Percentiles rank a stretch among this genome's conserved stretches.
phyloP scores from a whole-genome alignment of 345 rosid genomes.

The Erodium maritimum region DNA sequence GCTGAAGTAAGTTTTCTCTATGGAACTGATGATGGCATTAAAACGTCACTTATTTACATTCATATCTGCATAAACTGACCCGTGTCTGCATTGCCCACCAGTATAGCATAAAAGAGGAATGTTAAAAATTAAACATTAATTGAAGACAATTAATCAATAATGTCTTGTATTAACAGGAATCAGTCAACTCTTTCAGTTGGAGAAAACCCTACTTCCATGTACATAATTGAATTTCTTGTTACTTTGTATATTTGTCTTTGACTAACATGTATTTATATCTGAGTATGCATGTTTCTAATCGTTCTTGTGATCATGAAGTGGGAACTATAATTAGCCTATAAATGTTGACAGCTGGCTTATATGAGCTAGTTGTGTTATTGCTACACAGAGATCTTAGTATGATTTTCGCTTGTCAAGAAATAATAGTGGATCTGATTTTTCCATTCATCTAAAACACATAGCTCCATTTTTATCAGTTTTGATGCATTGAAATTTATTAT shows the following conservation, averaged over 20 bases:
- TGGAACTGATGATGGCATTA: background rate
- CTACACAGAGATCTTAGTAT: background rate
- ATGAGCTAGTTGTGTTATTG: background rate
- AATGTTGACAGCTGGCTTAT: background rate
- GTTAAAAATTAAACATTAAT: background rate
- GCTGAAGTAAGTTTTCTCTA: conserved; percentile 50
- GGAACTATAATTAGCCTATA: background rate
- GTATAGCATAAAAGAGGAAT: no score
- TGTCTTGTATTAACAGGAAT: background rate
- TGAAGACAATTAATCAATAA: no score
- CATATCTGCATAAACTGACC: background rate
- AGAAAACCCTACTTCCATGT: background rate
- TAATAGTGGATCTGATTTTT: background rate
- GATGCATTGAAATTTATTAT: background rate
- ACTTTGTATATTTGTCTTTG: background rate
- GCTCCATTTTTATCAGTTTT: background rate
- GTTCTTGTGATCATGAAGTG: background rate
- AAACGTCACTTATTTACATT: conserved; percentile 3
- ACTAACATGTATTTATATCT: background rate
- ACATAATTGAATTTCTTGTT: background rate
- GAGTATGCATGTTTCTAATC: background rate
- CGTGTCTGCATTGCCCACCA: background rate
- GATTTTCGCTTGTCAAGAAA: background rate
- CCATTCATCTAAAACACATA: background rate
- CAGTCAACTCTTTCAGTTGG: background rate